These are phyloP conservation scores for Marchantia polymorpha DNA, from an alignment of 225 moss, liverwort and hornwort genomes.

Conservation along the genomic window DNA sequence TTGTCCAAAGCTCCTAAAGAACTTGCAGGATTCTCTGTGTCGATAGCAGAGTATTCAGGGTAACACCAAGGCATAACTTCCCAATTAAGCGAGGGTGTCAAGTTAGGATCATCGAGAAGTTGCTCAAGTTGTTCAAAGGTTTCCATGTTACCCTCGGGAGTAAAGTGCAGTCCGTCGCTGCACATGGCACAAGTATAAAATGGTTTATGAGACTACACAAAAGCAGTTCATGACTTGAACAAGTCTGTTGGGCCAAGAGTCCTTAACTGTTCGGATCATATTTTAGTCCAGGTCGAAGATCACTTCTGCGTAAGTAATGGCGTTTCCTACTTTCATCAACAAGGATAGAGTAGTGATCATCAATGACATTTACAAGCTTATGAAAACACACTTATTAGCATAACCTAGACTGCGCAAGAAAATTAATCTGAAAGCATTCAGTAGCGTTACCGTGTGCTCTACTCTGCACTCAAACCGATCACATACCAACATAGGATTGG, in stretches of 20 bases:
- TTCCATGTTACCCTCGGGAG: constrained; percentile 29
- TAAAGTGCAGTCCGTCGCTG: constrained; percentile 48
- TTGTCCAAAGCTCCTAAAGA: constrained; percentile 11
- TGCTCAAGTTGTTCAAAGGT: constrained; percentile 32
- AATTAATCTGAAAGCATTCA: too few relatives aligned
- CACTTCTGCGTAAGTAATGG: background rate
- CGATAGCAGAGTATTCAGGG: constrained; percentile 25
- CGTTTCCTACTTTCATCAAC: background rate
- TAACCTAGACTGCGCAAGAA: background rate
- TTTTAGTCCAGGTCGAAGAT: background rate
- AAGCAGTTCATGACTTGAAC: background rate
- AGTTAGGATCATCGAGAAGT: constrained; percentile 27
- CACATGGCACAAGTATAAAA: background rate
- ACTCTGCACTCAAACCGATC: background rate
- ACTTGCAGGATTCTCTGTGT: constrained; percentile 10
- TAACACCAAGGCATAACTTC: constrained; percentile 25
- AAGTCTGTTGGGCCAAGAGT: too few relatives aligned
- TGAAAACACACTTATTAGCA: background rate
- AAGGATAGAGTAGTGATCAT: background rate
- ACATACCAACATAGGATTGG: background rate
- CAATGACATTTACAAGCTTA: background rate
- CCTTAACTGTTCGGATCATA: background rate
- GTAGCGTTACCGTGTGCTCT: background rate
- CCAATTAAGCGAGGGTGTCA: constrained; percentile 21
- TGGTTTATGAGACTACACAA: background rate